Base-by-base conservation (phyloP, 2,329 filamentous ascomycete species). In the Verticillium zaregamsianum region DNA sequence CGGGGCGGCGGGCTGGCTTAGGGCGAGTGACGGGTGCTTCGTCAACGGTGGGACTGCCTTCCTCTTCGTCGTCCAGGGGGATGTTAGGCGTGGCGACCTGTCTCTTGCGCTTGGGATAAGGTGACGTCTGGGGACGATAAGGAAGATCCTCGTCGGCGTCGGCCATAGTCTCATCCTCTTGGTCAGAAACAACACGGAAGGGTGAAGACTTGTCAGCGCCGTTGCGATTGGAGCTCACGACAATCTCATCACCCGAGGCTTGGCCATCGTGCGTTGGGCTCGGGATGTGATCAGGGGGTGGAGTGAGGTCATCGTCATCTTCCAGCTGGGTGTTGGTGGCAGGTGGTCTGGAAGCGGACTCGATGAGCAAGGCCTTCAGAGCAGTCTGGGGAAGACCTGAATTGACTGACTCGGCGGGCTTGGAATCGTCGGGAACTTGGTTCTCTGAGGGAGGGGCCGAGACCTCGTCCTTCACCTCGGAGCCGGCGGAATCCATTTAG, bases 41-140 rank as follows among this genome's bases (percentile, higher is more conserved):
- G 39, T 80, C 68, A 12, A 60, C 60, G 14, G 64, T 49, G 2
- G 40, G 40, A n/a, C 40, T 49, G n/a, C 40, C 40, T 25, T 49
- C 40, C 20, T 49, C 40, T 23, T 49, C 40, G 20, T 49, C 40
- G 23, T 49, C 40, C n/a, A 23, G n/a, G 23, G 40, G 40, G 12
- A 49, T n/a, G 12, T 23, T 49, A 12, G 40, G 20, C n/a, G n/a
- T 12, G 3, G 25, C 20, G 0, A 81, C 80, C 2, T 74, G 73
- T 12, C 85, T 80, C 70, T 87, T 88, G 35, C 85, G 79, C 72
- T 87, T 88, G 0, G 80, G 77, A 59, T 81, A 80, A 57, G 80
- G 76, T 0, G 79, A 74, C 33, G 71, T 66, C 0, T 72, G 64
- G 2, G 74, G 72, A 8, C 69, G 66, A 5, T 72, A 61, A 8